phyloP scores from a whole-genome alignment of 768 basidiomycete species.

The Panellus pusillus region DNA sequence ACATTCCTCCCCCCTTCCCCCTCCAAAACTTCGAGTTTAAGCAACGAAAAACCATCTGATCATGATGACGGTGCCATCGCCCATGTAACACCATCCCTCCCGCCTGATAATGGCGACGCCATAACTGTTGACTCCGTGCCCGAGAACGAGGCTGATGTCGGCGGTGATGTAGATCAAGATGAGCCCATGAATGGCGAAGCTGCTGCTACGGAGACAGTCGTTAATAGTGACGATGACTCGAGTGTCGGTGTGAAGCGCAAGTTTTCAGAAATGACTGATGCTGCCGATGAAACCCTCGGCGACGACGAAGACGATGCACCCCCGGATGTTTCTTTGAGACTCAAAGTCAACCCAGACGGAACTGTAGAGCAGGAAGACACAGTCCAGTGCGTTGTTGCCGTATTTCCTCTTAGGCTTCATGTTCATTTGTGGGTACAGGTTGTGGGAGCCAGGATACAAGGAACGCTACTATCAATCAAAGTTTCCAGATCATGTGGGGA shows the following conservation, averaged over 20 bases:
- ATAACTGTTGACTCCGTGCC: slow-evolving; percentile 9
- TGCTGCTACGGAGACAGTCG: slow-evolving; percentile 22
- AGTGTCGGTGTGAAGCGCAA: slow-evolving; percentile 44
- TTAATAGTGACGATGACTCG: slow-evolving; percentile 13
- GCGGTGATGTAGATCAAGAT: slow-evolving; percentile 31
- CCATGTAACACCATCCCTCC: slow-evolving; percentile 29
- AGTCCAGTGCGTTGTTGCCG: slow-evolving; percentile 68
- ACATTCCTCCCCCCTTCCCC: slow-evolving; percentile 19
- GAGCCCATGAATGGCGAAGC: slow-evolving; percentile 22
- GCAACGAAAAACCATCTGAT: slow-evolving; percentile 20
- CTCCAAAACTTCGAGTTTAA: slow-evolving; percentile 32
- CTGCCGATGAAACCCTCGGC: slow-evolving; percentile 47
- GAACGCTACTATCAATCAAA: slow-evolving; percentile 95
- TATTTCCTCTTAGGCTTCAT: neutral
- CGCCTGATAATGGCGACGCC: slow-evolving; percentile 2
- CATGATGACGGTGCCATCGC: slow-evolving; percentile 39
- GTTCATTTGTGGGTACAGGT: slow-evolving; percentile 43
- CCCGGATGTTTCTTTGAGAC: slow-evolving; percentile 44
- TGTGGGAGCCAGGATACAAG: slow-evolving; percentile 96
- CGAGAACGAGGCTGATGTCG: slow-evolving; percentile 17
- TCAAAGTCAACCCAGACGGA: slow-evolving; percentile 87
- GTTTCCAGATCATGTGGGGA: slow-evolving; percentile 75
- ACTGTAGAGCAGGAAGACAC: slow-evolving; percentile 93
- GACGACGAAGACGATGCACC: slow-evolving; percentile 50
- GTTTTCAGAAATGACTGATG: slow-evolving; percentile 37